Conservation (phyloP, 495 filamentous ascomycete genomes). For the Aspergillus coremiiformis region DNA sequence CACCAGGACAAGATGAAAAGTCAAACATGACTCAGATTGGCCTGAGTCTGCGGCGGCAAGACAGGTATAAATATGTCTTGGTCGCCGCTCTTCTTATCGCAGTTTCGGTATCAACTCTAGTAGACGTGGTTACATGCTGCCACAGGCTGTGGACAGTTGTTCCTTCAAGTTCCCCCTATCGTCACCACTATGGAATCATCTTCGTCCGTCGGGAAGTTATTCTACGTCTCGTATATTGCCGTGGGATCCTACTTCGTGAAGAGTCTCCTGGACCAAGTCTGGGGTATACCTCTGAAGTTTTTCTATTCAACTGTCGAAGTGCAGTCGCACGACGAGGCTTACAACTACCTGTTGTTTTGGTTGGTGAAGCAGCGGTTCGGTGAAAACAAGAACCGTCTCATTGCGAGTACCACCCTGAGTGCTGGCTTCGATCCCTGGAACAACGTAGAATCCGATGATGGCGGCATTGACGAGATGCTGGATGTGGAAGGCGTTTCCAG, state of each 20-base stretch:
- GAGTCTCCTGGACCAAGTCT: not conserved
- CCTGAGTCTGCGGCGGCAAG: no score
- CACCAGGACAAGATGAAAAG: no score
- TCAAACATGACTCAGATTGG: no score
- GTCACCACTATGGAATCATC: no score
- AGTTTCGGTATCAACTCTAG: no score
- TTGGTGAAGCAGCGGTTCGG: conserved; percentile 3
- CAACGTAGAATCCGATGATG: not conserved
- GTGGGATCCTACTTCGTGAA: conserved; percentile 1
- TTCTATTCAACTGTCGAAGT: conserved; percentile 6
- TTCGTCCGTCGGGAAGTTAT: not conserved
- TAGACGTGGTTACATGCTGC: no score
- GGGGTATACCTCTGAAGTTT: not conserved
- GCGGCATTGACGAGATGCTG: not conserved
- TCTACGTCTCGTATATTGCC: conserved; percentile 5
- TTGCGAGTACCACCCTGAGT: not conserved
- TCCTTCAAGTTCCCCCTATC: not conserved
- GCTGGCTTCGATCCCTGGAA: not conserved
- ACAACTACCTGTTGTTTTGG: conserved; percentile 7
- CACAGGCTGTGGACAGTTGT: not conserved
- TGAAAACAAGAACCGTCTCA: not conserved
- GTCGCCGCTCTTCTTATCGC: no score
- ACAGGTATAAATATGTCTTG: no score
- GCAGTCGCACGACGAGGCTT: conserved; percentile 2
- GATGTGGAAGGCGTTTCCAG: not conserved